Conservation (phyloP, 352 stramenopile genomes). For the Globisporangium megalacanthum region DNA sequence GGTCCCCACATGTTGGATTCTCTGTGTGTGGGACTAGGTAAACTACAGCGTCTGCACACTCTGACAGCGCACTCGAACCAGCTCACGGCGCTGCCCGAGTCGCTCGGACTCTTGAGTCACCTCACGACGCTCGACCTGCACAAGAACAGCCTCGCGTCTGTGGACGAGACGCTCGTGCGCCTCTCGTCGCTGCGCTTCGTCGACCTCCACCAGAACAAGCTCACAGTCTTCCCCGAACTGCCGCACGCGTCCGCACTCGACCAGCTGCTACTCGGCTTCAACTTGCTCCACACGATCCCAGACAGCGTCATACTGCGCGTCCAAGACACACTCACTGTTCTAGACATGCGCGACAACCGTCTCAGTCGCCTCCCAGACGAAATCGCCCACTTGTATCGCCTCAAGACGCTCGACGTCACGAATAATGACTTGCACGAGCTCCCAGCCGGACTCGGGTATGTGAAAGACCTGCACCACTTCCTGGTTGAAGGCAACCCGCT, state of each 20-base stretch:
- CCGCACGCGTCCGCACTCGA: constrained; percentile 45
- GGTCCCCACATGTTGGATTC: background rate
- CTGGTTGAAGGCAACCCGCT: constrained; percentile 74
- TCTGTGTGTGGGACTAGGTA: constrained; percentile 11
- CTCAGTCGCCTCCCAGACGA: constrained; percentile 44
- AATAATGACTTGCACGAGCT: constrained; percentile 82
- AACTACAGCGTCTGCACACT: constrained; percentile 42
- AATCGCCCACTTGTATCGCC: constrained; percentile 52
- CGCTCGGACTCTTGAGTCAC: constrained; percentile 34
- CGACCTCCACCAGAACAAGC: constrained; percentile 71
- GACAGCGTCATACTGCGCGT: constrained; percentile 38
- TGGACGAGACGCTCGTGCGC: constrained; percentile 23
- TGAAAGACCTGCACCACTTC: constrained; percentile 72
- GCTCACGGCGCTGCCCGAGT: constrained; percentile 40
- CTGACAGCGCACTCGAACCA: constrained; percentile 62
- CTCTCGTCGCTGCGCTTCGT: constrained; percentile 46
- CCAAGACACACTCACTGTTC: constrained; percentile 60
- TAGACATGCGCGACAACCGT: constrained; percentile 82
- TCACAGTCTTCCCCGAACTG: constrained; percentile 52
- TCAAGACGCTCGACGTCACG: constrained; percentile 81
- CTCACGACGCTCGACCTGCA: constrained; percentile 64
- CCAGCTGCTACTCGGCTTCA: constrained; percentile 75
- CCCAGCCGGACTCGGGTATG: constrained; percentile 59
- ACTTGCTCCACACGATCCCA: constrained; percentile 43
- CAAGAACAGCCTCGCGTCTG: constrained; percentile 54